Evolutionary conservation across 108 stramenopile species (phyloP), one percentile per base, ranked within the genome.

Genomic region (Skeletonema marinoi): DNA sequence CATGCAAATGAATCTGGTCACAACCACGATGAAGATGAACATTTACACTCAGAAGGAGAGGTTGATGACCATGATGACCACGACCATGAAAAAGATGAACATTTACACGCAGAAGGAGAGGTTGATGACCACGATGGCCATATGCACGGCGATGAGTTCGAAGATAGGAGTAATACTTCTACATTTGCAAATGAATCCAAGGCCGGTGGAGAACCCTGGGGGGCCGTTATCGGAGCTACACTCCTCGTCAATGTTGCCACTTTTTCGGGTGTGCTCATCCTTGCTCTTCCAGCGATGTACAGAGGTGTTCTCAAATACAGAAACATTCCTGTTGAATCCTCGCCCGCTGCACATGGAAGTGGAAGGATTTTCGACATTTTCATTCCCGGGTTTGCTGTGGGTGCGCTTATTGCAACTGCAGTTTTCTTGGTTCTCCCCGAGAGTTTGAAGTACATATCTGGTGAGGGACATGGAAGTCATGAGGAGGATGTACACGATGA

Each of bases 341-440:
- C 50, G 6, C 19, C 50, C 19, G 50, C 50, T 19, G 50, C 50
- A 0, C n/a, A 51, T 51, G 50, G 50, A 19, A 60, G 38, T 41
- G 71, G 71, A 8, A 74, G 60, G 13, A 14, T 80, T 13, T 48
- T 78, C 21, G 71, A 77, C 35, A 73, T 82, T 46, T 6, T 33
- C 46, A 73, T 82, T 63, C 76, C 71, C 19, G 38, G 69, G 25
- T 82, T 82, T 78, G 81, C 81, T 12, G 65, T 42, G 4, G 81
- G 81, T 6, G 81, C 81, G 14, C 60, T 82, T 1, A 33, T 78
- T n/a, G 76, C 81, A 11, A 77, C 76, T 12, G 76, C 76, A 6
- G 70, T 82, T 21, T 82, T 82, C 56, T 39, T 82, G 65, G 71
- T 82, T 9, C 36, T 82, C 2, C 81, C 81, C 17, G 81, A 82